phyloP scores from a whole-genome alignment of 129 eudicot species.

The Helianthus annuus region DNA sequence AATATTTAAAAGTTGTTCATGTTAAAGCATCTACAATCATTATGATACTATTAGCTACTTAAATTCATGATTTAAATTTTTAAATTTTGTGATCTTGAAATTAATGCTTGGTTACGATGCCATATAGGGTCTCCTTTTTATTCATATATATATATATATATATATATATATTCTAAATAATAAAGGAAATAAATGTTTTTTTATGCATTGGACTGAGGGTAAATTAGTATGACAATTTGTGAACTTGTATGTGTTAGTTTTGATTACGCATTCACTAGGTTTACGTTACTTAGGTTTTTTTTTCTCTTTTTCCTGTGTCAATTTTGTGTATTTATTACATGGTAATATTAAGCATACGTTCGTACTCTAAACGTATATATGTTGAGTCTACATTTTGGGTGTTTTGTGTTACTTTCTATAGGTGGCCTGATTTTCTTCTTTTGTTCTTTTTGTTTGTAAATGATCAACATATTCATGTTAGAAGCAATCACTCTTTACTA shows the following conservation, averaged over 20 bases:
- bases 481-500: background rate
- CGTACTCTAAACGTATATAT: background rate
- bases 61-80: background rate
- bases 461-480: background rate
- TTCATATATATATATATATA: too few relatives aligned
- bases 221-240: background rate
- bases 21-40: background rate
- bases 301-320: background rate
- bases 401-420: background rate
- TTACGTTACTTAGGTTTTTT: background rate
- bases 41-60: background rate
- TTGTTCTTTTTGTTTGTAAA: background rate
- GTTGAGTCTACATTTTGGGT: background rate
- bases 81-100: background rate
- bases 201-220: background rate
- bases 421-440: background rate
- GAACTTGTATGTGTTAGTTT: background rate
- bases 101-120: background rate
- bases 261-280: background rate
- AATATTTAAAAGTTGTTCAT: background rate
- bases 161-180: background rate
- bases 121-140: background rate
- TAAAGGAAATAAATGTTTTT: background rate
- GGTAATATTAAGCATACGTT: background rate
- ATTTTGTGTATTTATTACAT: background rate